Evolutionary conservation across 805 yeast species (phyloP).

Genomic region (Saturnispora halmiae): DNA sequence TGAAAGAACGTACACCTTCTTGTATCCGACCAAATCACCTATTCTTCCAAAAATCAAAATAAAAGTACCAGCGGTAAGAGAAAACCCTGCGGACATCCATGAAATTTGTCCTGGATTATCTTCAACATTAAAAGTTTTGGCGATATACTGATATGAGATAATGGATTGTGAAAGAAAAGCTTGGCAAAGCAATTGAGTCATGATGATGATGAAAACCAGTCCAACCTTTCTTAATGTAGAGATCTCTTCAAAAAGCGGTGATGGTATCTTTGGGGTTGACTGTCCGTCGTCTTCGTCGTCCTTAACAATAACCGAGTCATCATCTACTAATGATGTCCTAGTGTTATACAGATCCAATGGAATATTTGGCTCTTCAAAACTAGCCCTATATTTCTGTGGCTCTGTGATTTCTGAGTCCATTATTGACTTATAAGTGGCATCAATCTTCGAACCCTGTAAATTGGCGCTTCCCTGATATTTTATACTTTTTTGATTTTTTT

Average conservation of each 20-base stretch:
- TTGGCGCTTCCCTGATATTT: no score
- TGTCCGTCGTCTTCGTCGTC: background rate
- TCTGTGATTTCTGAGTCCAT: no score
- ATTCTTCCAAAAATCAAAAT: slow-evolving; percentile 58
- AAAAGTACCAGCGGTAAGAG: slow-evolving; percentile 64
- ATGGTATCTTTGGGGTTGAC: background rate
- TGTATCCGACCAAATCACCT: slow-evolving; percentile 67
- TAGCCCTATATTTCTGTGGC: no score
- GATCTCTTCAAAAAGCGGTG: slow-evolving; percentile 18
- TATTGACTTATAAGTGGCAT: no score
- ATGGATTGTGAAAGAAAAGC: slow-evolving; percentile 28
- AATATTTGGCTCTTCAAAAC: no score
- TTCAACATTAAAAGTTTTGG: slow-evolving; percentile 23
- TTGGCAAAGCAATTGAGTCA: slow-evolving; percentile 32
- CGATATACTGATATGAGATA: slow-evolving; percentile 25
- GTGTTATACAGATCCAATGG: background rate
- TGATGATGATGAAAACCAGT: slow-evolving; percentile 17
- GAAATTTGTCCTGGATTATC: slow-evolving; percentile 30
- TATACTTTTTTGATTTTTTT: no score
- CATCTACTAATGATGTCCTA: background rate
- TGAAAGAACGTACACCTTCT: slow-evolving; percentile 44
- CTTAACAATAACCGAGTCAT: background rate
- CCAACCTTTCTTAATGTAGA: slow-evolving; percentile 11
- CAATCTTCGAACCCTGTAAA: no score
- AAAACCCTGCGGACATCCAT: slow-evolving; percentile 68